phyloP scores from a whole-genome alignment of 768 basidiomycete genomes.

The Serendipita sp. region DNA sequence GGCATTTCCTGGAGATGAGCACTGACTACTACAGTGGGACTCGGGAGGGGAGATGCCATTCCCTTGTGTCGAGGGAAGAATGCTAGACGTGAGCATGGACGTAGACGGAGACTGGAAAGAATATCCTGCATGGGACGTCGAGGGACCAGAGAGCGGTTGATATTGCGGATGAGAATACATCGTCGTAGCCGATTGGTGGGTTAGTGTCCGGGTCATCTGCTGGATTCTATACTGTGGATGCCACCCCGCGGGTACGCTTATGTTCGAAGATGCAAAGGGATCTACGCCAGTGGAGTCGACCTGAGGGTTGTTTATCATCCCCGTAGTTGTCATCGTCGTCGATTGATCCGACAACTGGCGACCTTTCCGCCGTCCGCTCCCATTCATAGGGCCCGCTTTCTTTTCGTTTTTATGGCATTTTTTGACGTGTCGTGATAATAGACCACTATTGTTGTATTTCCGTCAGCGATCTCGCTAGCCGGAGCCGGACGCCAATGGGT shows the following conservation, averaged over 20 bases:
- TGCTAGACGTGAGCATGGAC: no score
- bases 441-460: conserved; percentile 40
- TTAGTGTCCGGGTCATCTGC: no score
- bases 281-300: no score
- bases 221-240: no score
- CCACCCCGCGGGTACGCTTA: background rate
- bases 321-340: background rate
- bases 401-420: conserved; percentile 80
- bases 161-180: background rate
- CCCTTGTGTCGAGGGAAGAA: no score
- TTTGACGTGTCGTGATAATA: conserved; percentile 72
- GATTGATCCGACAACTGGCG: background rate
- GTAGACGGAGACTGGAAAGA: no score
- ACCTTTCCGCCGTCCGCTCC: background rate
- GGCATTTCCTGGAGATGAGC: no score
- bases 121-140: background rate
- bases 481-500: no score
- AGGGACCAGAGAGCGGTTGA: background rate
- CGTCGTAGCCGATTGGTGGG: no score
- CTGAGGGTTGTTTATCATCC: background rate
- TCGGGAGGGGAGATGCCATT: no score
- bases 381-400: background rate
- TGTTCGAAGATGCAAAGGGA: background rate
- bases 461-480: no score
- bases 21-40: no score